Percentiles rank a stretch among this genome's conserved stretches.
phyloP scores from a whole-genome alignment of 2,329 filamentous ascomycete genomes.

The Alternaria ventricosa region DNA sequence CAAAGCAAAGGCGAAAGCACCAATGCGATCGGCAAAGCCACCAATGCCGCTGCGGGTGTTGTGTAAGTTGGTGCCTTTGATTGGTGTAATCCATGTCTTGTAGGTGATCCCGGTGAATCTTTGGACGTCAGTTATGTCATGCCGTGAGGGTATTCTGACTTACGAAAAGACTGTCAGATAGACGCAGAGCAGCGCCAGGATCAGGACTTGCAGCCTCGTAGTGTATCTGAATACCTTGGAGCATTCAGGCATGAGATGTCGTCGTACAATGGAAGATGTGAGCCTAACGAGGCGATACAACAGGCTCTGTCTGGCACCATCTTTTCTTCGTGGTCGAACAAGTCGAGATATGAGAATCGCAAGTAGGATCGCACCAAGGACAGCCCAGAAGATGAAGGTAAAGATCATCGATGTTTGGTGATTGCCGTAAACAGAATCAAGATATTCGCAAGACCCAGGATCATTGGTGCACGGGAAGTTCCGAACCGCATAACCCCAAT shows the following conservation, averaged over 20 bases:
- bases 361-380: constrained; percentile 2
- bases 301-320: constrained; percentile 4
- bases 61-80: constrained; percentile 2
- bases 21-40: constrained; percentile 8
- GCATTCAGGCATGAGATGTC: constrained; percentile 2
- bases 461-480: constrained; percentile 11
- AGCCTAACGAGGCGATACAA: constrained; percentile 5
- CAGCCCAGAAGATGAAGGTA: constrained; percentile 10
- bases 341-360: constrained; percentile 4
- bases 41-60: constrained; percentile 10
- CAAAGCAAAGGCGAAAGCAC: constrained; percentile 9
- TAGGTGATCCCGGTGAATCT: constrained; percentile 9
- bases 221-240: constrained; percentile 4
- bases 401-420: constrained; percentile 11
- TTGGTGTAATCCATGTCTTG: constrained; percentile 8
- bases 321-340: not conserved
- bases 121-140: not conserved
- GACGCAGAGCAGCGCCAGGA: constrained; percentile 5
- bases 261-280: not conserved
- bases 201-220: constrained; percentile 5
- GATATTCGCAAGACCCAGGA: constrained; percentile 6
- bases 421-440: constrained; percentile 6
- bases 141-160: not conserved
- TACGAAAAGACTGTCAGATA: constrained; percentile 7
- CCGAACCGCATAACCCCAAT: constrained; percentile 10